These are phyloP conservation scores for Fusarium incarnatum DNA, from an alignment of 2,329 filamentous ascomycete species.

Conservation along the genomic window DNA sequence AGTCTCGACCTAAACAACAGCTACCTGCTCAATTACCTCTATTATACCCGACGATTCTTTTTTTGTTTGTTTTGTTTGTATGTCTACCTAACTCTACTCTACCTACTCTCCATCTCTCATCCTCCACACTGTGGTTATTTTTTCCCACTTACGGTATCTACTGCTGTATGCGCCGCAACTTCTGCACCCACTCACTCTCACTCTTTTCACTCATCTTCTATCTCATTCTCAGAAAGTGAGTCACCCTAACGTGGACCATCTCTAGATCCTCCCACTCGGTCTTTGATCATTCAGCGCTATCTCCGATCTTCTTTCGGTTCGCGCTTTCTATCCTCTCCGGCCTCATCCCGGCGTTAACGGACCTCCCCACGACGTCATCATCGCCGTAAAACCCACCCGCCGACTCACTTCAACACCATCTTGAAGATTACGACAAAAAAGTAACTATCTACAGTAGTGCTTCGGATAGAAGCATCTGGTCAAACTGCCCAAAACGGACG, in stretches of 20 bases:
- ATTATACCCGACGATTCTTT: conserved; percentile 4
- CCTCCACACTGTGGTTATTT: conserved; percentile 27
- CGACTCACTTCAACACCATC: conserved; percentile 32
- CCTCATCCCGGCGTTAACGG: conserved; percentile 44
- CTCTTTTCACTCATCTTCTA: conserved; percentile 19
- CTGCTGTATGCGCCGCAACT: conserved; percentile 42
- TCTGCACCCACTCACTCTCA: conserved; percentile 19
- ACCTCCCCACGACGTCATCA: conserved; percentile 46
- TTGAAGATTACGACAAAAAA: conserved; percentile 1
- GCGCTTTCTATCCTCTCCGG: conserved; percentile 38
- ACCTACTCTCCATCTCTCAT: conserved; percentile 16
- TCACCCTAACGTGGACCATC: conserved; percentile 41
- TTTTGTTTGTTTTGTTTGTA: conserved; percentile 13
- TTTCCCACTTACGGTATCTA: conserved; percentile 27
- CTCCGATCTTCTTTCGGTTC: conserved; percentile 39
- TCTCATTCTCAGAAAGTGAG: conserved; percentile 19
- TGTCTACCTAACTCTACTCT: neutral
- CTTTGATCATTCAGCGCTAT: conserved; percentile 38
- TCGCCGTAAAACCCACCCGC: conserved; percentile 42
- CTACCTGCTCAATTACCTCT: conserved; percentile 4
- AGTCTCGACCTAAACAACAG: conserved; percentile 12
- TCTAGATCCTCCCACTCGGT: conserved; percentile 38
- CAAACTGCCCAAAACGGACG: conserved; percentile 62
- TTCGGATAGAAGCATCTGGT: conserved; percentile 46
- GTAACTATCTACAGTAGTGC: conserved; percentile 13